phyloP scores from a whole-genome alignment of 1,284 basidiomycete species.

The Ceratobasidium sp. region DNA sequence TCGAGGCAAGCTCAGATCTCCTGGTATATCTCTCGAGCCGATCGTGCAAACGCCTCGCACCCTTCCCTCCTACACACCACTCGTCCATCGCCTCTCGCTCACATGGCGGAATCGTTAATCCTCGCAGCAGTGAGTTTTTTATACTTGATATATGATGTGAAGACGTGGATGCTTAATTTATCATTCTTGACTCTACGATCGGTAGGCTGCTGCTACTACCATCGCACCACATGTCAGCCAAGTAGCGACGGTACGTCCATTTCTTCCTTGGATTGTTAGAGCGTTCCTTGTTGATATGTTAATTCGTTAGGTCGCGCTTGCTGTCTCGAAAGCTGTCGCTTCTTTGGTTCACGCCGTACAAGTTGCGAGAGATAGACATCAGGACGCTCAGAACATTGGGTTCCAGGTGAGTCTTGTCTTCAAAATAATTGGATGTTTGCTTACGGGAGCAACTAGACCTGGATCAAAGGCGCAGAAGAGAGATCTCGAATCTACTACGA shows the following conservation, averaged over 20 bases:
- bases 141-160: neutral
- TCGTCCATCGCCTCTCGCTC: neutral
- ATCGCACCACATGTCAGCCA: conserved; percentile 6
- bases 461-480: conserved; percentile 13
- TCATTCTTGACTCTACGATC: neutral
- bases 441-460: conserved; percentile 8
- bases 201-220: conserved; percentile 1
- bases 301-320: neutral
- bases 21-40: neutral
- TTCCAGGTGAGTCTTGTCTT: conserved; percentile 24
- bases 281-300: too few species aligned
- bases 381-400: conserved; percentile 22
- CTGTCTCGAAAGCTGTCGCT: neutral
- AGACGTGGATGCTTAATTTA: neutral
- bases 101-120: conserved; percentile 2
- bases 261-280: neutral
- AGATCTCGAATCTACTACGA: conserved; percentile 28
- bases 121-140: conserved; percentile 2
- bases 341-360: neutral
- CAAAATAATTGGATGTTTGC: neutral
- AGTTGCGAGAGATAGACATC: neutral
- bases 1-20: neutral
- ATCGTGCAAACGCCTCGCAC: too few species aligned
- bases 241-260: conserved; percentile 1
- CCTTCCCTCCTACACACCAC: neutral